Evolutionary conservation across 176 grass and related monocot species (phyloP).

Genomic region (Melocanna baccifera): DNA sequence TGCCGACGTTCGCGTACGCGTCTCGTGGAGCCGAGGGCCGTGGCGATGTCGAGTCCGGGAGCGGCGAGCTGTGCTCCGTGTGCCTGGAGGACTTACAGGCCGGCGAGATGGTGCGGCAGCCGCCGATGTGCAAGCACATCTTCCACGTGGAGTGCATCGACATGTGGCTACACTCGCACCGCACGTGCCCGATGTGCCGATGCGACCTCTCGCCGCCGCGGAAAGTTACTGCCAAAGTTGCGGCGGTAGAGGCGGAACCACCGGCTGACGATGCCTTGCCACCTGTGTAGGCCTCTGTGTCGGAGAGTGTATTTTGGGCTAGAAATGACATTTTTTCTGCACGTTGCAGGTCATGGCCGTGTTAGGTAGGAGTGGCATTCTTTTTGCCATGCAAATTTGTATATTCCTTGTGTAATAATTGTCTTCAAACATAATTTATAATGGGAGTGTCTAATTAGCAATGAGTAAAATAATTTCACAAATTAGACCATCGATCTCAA

Average conservation of each 20-base stretch:
- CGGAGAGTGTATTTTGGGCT: too few relatives aligned
- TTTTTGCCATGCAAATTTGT: too few relatives aligned
- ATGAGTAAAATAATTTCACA: too few relatives aligned
- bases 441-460: too few relatives aligned
- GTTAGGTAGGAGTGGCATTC: too few relatives aligned
- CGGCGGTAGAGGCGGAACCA: not conserved
- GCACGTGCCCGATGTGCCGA: conserved; percentile 34
- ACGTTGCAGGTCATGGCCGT: too few relatives aligned
- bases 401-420: too few relatives aligned
- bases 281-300: too few relatives aligned
- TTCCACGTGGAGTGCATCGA: conserved; percentile 43
- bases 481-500: too few relatives aligned
- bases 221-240: not conserved
- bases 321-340: too few relatives aligned
- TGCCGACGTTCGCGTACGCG: conserved; percentile 32
- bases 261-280: too few relatives aligned
- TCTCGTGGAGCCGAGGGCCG: not conserved
- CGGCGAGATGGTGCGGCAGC: conserved; percentile 33
- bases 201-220: conserved; percentile 22
- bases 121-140: conserved; percentile 37
- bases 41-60: conserved; percentile 22
- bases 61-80: not conserved
- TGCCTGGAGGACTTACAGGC: conserved; percentile 19
- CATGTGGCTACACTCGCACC: conserved; percentile 47
- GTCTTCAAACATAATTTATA: too few relatives aligned